A percentile compares a stretch with the other conserved stretches of the same genome.
These are phyloP conservation scores for Candida orba DNA, from an alignment of 805 yeast species.

Conservation along the genomic window DNA sequence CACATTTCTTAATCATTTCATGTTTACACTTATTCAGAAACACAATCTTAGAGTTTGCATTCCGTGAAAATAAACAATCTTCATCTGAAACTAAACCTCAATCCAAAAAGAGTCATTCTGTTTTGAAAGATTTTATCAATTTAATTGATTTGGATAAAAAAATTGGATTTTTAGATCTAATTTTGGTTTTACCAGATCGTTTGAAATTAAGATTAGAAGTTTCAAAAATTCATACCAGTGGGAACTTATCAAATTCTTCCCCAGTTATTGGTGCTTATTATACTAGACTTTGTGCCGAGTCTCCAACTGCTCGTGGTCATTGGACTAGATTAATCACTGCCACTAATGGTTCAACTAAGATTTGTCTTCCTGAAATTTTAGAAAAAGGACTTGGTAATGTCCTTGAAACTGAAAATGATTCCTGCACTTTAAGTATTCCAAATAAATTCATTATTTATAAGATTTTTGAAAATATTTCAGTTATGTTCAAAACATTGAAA, in stretches of 20 bases:
- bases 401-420: slow-evolving; percentile 33
- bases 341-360: slow-evolving; percentile 26
- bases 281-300: slow-evolving; percentile 42
- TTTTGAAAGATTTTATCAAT: slow-evolving; percentile 15
- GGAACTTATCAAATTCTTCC: slow-evolving; percentile 18
- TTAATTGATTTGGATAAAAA: slow-evolving; percentile 19
- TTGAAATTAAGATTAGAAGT: slow-evolving; percentile 43
- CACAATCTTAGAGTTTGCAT: slow-evolving; percentile 25
- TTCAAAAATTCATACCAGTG: slow-evolving; percentile 20
- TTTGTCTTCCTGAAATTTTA: slow-evolving; percentile 26
- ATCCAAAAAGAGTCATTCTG: not conserved
- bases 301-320: slow-evolving; percentile 37
- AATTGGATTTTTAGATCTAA: slow-evolving; percentile 19
- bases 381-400: slow-evolving; percentile 23
- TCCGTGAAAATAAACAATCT: slow-evolving; percentile 16
- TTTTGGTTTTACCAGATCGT: slow-evolving; percentile 38
- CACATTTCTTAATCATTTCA: slow-evolving; percentile 40
- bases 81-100: not conserved
- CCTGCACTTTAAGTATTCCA: slow-evolving; percentile 55
- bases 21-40: slow-evolving; percentile 38
- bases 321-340: slow-evolving; percentile 45
- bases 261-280: slow-evolving; percentile 24
- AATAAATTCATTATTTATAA: slow-evolving; percentile 67
- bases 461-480: slow-evolving; percentile 71
- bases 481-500: slow-evolving; percentile 55